Conservation (phyloP, 2,329 filamentous ascomycete species). For the Berkeleyomyces rouxiae region DNA sequence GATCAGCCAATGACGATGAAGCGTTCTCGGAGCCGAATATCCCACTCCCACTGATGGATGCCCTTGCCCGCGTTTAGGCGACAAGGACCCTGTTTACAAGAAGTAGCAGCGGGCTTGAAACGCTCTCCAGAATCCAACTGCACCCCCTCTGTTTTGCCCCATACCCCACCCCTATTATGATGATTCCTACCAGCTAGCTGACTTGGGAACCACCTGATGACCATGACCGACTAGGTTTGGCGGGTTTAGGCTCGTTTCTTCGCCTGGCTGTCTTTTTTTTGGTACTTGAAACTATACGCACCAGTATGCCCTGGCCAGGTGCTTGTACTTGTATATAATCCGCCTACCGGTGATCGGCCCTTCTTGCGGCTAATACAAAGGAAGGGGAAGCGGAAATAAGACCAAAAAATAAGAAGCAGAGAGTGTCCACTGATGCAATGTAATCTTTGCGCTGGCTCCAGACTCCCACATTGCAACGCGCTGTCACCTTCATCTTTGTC, state of each 20-base stretch:
- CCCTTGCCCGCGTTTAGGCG: neutral
- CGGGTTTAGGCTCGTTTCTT: neutral
- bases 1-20: neutral
- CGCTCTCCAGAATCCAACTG: neutral
- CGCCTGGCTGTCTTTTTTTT: neutral
- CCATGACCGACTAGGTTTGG: neutral
- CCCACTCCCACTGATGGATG: neutral
- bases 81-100: neutral
- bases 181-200: neutral
- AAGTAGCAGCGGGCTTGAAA: neutral
- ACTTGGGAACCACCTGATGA: neutral
- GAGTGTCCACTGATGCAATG: neutral
- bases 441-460: neutral
- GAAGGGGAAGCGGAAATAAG: neutral
- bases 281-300: too few species aligned
- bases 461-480: neutral
- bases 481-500: too few species aligned
- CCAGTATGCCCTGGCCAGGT: too few species aligned
- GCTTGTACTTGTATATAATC: neutral
- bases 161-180: neutral
- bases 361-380: neutral
- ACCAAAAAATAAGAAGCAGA: neutral
- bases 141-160: neutral
- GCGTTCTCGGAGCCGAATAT: neutral
- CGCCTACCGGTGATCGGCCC: neutral